Conservation (phyloP, 371 early-diverging fungal genomes). For the Mortierella sp. region DNA sequence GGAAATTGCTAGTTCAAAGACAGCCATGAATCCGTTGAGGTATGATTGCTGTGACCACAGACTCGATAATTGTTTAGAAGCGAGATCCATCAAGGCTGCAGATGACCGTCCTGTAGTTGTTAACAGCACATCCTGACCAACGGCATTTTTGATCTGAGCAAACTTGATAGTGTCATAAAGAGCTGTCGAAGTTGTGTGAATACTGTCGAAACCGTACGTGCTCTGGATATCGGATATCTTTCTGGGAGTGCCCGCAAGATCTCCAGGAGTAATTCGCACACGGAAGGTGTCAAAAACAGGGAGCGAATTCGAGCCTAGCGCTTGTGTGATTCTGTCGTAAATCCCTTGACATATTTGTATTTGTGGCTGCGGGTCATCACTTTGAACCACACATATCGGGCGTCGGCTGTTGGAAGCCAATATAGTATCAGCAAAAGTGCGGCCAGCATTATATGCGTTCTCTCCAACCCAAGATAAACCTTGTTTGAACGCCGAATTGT, state of each 20-base stretch:
- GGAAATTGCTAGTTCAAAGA: constrained; percentile 47
- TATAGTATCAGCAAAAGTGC: constrained; percentile 32
- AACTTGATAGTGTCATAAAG: constrained; percentile 42
- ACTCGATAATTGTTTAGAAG: constrained; percentile 16
- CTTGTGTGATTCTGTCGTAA: constrained; percentile 19
- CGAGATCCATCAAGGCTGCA: constrained; percentile 21
- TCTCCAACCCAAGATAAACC: constrained; percentile 49
- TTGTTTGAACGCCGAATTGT: constrained; percentile 12
- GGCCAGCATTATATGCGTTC: constrained; percentile 33
- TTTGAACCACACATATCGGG: constrained; percentile 44
- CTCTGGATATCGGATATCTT: constrained; percentile 7
- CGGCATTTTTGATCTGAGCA: background rate
- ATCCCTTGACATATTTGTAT: constrained; percentile 37
- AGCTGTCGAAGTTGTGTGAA: constrained; percentile 38
- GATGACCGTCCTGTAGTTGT: constrained; percentile 42
- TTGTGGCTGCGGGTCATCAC: constrained; percentile 28
- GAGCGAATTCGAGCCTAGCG: background rate
- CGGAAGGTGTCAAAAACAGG: constrained; percentile 21
- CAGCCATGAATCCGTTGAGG: constrained; percentile 49
- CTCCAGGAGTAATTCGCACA: constrained; percentile 23
- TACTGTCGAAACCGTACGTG: constrained; percentile 29
- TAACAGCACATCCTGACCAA: background rate
- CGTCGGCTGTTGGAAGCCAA: background rate
- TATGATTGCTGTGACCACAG: constrained; percentile 56
- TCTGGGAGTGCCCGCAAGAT: constrained; percentile 18